Percentiles rank a stretch among this genome's conserved stretches.
Evolutionary conservation across 2,329 filamentous ascomycete genomes (phyloP).

Genomic region (Ascocoryne sarcoides): DNA sequence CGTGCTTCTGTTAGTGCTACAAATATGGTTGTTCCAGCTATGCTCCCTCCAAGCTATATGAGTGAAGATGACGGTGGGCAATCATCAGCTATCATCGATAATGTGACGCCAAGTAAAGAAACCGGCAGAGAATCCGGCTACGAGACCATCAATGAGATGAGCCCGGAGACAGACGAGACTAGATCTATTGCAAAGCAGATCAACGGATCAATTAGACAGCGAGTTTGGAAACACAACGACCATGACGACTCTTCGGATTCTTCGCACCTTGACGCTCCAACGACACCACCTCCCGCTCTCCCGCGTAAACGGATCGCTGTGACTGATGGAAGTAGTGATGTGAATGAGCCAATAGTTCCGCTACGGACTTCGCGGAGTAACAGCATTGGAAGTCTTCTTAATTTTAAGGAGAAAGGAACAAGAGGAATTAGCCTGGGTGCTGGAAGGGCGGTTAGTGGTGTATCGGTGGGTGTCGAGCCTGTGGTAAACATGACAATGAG

Average conservation of each 20-base stretch:
- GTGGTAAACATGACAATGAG: constrained; percentile 14
- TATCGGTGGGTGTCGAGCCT: constrained; percentile 10
- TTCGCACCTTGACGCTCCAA: too few relatives aligned
- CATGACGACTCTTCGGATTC: constrained; percentile 19
- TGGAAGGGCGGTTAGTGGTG: constrained; percentile 17
- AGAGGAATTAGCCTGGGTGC: constrained; percentile 23
- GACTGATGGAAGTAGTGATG: constrained; percentile 5
- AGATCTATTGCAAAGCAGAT: constrained; percentile 4
- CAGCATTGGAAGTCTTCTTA: constrained; percentile 23
- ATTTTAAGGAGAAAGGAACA: constrained; percentile 16
- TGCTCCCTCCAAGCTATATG: constrained; percentile 10
- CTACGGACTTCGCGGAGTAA: constrained; percentile 11
- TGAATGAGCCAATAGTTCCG: constrained; percentile 6
- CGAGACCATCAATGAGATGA: constrained; percentile 8
- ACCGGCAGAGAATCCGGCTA: constrained; percentile 10
- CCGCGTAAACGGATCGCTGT: constrained; percentile 6
- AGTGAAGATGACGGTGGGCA: constrained; percentile 20
- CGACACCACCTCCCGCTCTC: constrained; percentile 13
- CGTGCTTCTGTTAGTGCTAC: constrained; percentile 19
- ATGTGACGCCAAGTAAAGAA: background rate
- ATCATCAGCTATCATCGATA: background rate
- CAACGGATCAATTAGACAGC: constrained; percentile 11
- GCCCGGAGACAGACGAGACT: constrained; percentile 6
- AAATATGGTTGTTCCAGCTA: constrained; percentile 8
- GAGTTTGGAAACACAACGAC: constrained; percentile 8